phyloP scores from a whole-genome alignment of 73 alveolate genomes.

The Effrenium voratum region DNA sequence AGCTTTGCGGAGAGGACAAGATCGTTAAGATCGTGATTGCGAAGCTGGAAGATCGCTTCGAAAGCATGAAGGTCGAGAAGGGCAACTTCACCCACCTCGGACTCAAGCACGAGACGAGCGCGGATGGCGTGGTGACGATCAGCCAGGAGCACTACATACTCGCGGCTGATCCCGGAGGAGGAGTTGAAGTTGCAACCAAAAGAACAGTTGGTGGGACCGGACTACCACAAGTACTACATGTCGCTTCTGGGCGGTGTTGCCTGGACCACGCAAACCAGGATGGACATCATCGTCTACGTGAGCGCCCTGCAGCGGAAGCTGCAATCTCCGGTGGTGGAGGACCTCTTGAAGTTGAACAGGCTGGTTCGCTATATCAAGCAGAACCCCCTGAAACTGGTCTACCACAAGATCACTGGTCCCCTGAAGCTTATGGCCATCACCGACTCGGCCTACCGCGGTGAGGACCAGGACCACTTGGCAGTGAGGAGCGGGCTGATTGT shows the following conservation, averaged over 20 bases:
- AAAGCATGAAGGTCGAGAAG: conserved; percentile 17
- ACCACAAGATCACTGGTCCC: neutral
- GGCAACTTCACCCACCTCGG: conserved; percentile 21
- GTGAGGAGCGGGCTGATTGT: conserved; percentile 13
- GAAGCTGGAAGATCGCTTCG: neutral
- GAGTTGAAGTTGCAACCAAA: neutral
- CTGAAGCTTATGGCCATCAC: conserved; percentile 12
- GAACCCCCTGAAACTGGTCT: neutral
- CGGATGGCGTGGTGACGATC: neutral
- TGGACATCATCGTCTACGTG: conserved; percentile 8
- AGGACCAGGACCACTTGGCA: neutral
- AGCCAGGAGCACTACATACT: conserved; percentile 17
- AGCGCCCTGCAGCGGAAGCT: conserved; percentile 24
- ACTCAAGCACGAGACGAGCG: neutral
- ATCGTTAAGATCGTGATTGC: neutral
- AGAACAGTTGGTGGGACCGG: neutral
- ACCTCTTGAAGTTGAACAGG: neutral
- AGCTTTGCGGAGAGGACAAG: neutral
- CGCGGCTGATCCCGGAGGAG: neutral
- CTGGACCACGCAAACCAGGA: conserved; percentile 7
- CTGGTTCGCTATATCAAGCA: neutral
- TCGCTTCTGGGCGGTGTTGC: conserved; percentile 47
- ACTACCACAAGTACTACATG: neutral
- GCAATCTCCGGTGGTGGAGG: conserved; percentile 6
- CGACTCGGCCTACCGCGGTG: conserved; percentile 30